Percentiles rank a stretch among this genome's conserved stretches.
phyloP scores from a whole-genome alignment of 495 filamentous ascomycete species.

The Neurospora intermedia region DNA sequence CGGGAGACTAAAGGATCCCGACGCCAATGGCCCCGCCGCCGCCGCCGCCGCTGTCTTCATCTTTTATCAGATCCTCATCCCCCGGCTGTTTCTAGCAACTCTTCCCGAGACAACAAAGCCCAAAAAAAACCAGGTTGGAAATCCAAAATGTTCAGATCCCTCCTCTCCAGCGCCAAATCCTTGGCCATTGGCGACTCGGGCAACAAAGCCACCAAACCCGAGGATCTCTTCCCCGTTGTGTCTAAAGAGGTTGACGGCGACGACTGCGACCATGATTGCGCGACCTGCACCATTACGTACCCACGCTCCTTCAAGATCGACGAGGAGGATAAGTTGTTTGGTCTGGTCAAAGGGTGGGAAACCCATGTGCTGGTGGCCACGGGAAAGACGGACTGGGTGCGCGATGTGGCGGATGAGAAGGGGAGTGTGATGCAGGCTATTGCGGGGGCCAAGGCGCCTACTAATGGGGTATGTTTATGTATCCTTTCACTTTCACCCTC shows the following conservation, averaged over 20 bases:
- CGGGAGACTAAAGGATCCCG: background rate
- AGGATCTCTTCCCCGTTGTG: slow-evolving; percentile 53
- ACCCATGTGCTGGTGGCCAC: slow-evolving; percentile 90
- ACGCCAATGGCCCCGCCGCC: background rate
- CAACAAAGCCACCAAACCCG: slow-evolving; percentile 45
- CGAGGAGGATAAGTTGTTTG: slow-evolving; percentile 69
- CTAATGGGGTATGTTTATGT: slow-evolving; percentile 65
- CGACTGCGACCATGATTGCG: slow-evolving; percentile 84
- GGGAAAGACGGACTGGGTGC: slow-evolving; percentile 88
- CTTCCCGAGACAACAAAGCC: background rate
- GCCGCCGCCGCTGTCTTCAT: background rate
- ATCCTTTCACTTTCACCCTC: too few relatives aligned
- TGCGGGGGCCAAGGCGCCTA: slow-evolving; percentile 46
- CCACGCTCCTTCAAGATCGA: slow-evolving; percentile 65
- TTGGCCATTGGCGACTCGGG: slow-evolving; percentile 58
- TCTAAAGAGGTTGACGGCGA: slow-evolving; percentile 70
- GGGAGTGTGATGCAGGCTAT: slow-evolving; percentile 95
- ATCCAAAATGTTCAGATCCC: slow-evolving; percentile 21
- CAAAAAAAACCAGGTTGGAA: background rate
- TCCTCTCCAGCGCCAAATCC: slow-evolving; percentile 30
- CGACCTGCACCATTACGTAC: slow-evolving; percentile 66
- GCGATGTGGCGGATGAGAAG: slow-evolving; percentile 80
- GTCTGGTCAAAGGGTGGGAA: slow-evolving; percentile 76
- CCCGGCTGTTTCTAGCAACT: background rate
- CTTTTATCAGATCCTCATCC: background rate